phyloP scores from a whole-genome alignment of 1,139 yeast species.

The Fermentozyma sake region DNA sequence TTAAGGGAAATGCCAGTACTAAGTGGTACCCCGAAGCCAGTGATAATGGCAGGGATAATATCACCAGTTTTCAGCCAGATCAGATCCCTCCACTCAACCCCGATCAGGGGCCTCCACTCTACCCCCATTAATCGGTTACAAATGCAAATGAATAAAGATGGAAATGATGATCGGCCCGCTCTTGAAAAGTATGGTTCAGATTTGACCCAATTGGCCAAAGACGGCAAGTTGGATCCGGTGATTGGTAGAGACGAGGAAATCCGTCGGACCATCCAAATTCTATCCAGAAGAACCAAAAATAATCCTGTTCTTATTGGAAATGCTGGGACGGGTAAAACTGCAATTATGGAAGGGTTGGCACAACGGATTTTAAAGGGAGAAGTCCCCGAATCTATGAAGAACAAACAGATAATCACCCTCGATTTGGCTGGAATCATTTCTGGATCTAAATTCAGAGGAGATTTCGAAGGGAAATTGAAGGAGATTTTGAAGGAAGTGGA shows the following conservation, averaged over 20 bases:
- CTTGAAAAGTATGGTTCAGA: slow-evolving; percentile 85
- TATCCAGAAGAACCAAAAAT: slow-evolving; percentile 88
- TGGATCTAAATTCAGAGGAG: slow-evolving; percentile 94
- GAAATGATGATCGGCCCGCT: slow-evolving; percentile 63
- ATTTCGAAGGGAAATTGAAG: slow-evolving; percentile 88
- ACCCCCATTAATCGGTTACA: slow-evolving; percentile 20
- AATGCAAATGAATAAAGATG: slow-evolving; percentile 44
- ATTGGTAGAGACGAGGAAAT: slow-evolving; percentile 97
- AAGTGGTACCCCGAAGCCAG: too few species aligned
- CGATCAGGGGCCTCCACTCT: slow-evolving; percentile 22
- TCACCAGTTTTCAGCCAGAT: too few species aligned
- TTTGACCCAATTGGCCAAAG: slow-evolving; percentile 77
- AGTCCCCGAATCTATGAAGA: slow-evolving; percentile 91
- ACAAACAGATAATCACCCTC: slow-evolving; percentile 74
- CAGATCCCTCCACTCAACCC: too few species aligned
- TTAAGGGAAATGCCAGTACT: too few species aligned
- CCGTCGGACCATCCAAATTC: slow-evolving; percentile 83
- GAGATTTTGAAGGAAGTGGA: slow-evolving; percentile 83
- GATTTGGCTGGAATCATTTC: slow-evolving; percentile 88
- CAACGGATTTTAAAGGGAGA: slow-evolving; percentile 87
- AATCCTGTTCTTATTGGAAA: slow-evolving; percentile 92
- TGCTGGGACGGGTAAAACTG: slow-evolving; percentile 98
- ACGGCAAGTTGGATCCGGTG: slow-evolving; percentile 93
- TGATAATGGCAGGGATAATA: too few species aligned
- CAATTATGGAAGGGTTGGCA: slow-evolving; percentile 93